Conservation (phyloP, 2,329 filamentous ascomycete species). For the Aspergillus sp. region DNA sequence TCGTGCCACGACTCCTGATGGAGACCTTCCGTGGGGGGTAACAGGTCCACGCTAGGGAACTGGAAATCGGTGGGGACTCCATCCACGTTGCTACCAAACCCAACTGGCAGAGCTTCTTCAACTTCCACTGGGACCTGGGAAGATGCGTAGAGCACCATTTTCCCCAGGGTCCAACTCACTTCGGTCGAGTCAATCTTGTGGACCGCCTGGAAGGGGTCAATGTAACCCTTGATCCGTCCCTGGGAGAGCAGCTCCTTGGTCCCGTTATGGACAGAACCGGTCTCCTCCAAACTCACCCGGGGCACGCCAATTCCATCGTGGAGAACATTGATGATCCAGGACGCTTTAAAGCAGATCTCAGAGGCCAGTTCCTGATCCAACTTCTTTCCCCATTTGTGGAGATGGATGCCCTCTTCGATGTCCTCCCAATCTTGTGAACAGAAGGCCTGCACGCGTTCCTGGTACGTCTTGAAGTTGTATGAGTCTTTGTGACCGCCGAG, state of each 20-base stretch:
- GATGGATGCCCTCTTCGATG: conserved; percentile 65
- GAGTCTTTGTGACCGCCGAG: conserved; percentile 67
- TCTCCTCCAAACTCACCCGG: conserved; percentile 53
- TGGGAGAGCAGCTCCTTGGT: conserved; percentile 68
- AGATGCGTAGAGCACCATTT: conserved; percentile 92
- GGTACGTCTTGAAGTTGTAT: conserved; percentile 89
- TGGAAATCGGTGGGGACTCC: conserved; percentile 76
- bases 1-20: conserved; percentile 57
- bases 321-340: conserved; percentile 94
- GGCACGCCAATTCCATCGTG: conserved; percentile 96
- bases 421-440: conserved; percentile 79
- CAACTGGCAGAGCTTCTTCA: conserved; percentile 68
- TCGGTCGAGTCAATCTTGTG: conserved; percentile 89
- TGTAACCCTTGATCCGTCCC: conserved; percentile 70
- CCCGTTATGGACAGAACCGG: conserved; percentile 50
- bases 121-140: conserved; percentile 73
- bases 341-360: conserved; percentile 95
- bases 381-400: conserved; percentile 71
- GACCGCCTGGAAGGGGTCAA: conserved; percentile 86
- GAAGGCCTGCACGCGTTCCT: conserved; percentile 77
- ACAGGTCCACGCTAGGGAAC: conserved; percentile 54
- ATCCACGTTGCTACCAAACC: conserved; percentile 82
- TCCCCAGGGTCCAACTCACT: conserved; percentile 95
- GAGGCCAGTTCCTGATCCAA: conserved; percentile 70
- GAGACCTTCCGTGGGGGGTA: conserved; percentile 29